Base-by-base conservation (phyloP, 768 basidiomycete genomes). In the Mycena maculata region DNA sequence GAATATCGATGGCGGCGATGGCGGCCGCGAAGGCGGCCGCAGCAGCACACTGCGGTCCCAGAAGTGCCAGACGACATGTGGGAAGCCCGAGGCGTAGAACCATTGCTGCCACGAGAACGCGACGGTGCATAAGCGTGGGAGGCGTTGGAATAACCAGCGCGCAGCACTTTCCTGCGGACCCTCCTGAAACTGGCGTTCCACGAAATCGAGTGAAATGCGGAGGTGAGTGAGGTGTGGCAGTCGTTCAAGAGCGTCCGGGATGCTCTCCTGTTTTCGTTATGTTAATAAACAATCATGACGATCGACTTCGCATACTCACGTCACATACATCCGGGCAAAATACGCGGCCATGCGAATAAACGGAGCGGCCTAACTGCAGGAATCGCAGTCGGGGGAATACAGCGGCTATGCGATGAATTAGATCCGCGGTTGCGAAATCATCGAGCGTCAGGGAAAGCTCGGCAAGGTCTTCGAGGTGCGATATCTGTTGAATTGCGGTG, bases 1-100 rank as follows among this genome's bases (percentile, higher is more conserved):
- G 42, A 6, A 8, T 20, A 8, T 45, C 30, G 52, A 23, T 39
- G 41, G 25, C 15, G 57, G n/a, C n/a, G n/a, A n/a, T n/a, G n/a
- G n/a, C n/a, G n/a, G 44, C 5, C 28, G 57, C n/a, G 57, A 31
- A 16, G 57, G 57, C 44, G 59, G 47, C 13, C 59, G n/a, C 36
- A 60, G 20, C 16, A 60, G 30, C 33, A 50, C 31, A 22, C 47
- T 41, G 22, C 59, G 59, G 23, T 60, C 47, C 59, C 59, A 60
- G 3, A 12, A 2, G 3, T 30, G 30, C 59, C 59, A 60, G 9
- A 39, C 59, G 25, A 60, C 9, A 28, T 3, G 9, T 8, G 38
- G 23, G 11, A 60, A 39, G 1, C 59, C 59, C 10, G 2, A 49
- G 5, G 2, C 13, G 15, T 22, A 36, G 30, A 11, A 59, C 4